Percentiles rank a stretch among this genome's conserved stretches.
These are phyloP conservation scores for Acanthamoeba rhysodes DNA, from an alignment of 208 protist species.

Conservation along the genomic window DNA sequence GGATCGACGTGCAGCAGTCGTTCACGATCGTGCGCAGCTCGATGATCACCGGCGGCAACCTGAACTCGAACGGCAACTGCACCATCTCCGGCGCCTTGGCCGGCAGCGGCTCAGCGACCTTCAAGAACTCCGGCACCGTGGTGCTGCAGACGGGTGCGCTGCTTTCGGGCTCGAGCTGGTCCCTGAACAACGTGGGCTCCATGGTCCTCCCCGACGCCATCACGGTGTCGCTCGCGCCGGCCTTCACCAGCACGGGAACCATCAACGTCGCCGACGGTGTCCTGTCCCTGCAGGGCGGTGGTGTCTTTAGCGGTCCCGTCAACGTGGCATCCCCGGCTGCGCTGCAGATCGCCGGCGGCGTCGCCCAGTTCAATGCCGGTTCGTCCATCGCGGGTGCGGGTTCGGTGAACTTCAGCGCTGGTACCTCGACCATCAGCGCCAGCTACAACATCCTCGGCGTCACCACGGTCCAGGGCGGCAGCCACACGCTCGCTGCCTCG, in stretches of 20 bases:
- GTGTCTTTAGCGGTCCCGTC: constrained; percentile 50
- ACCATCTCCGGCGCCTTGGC: background rate
- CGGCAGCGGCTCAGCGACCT: background rate
- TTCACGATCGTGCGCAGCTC: background rate
- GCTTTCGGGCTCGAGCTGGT: background rate
- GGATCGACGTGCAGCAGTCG: background rate
- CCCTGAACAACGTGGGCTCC: constrained; percentile 41
- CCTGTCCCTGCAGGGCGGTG: constrained; percentile 3
- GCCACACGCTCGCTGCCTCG: constrained; percentile 8
- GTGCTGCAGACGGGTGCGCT: background rate
- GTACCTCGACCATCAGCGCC: background rate
- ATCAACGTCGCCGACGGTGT: constrained; percentile 30
- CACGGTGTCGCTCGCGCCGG: background rate
- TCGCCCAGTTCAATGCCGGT: background rate
- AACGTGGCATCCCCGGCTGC: background rate
- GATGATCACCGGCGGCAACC: background rate
- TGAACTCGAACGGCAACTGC: constrained; percentile 52
- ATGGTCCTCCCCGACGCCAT: background rate
- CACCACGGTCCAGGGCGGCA: constrained; percentile 60
- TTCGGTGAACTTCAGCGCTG: constrained; percentile 26
- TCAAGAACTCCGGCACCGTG: constrained; percentile 57
- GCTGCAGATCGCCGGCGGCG: constrained; percentile 24
- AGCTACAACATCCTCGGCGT: constrained; percentile 20
- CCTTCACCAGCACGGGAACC: constrained; percentile 40
- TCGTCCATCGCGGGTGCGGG: constrained; percentile 31